Percentiles rank a stretch among this genome's conserved stretches.
These are phyloP conservation scores for Lactarius hatsudake DNA, from an alignment of 768 basidiomycete species.

Conservation along the genomic window DNA sequence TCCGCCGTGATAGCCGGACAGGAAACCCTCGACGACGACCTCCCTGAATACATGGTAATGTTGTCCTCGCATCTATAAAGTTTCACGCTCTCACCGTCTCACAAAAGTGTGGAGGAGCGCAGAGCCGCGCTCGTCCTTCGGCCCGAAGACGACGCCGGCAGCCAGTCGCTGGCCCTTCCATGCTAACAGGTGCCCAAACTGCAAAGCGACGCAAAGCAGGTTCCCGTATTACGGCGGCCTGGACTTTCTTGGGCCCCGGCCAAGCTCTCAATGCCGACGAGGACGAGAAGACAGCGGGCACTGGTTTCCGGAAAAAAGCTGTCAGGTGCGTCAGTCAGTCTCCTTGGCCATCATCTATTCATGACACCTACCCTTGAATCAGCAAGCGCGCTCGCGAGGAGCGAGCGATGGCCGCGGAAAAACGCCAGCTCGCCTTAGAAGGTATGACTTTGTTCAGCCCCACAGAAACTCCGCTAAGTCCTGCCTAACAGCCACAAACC, in stretches of 20 bases:
- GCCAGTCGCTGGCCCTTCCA: constrained; percentile 48
- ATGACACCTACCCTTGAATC: constrained; percentile 12
- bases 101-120: constrained; percentile 77
- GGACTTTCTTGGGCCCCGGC: constrained; percentile 60
- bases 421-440: constrained; percentile 47
- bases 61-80: background rate
- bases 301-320: constrained; percentile 71
- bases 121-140: constrained; percentile 57
- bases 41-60: constrained; percentile 76
- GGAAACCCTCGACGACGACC: constrained; percentile 51
- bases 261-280: constrained; percentile 41
- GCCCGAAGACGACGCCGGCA: constrained; percentile 42
- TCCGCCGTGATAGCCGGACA: constrained; percentile 52
- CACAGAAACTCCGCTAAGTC: background rate
- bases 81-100: constrained; percentile 2
- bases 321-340: constrained; percentile 45
- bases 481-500: constrained; percentile 4
- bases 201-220: constrained; percentile 71
- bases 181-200: constrained; percentile 58
- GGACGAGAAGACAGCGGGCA: constrained; percentile 45
- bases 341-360: background rate
- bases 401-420: constrained; percentile 71
- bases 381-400: constrained; percentile 82
- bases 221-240: constrained; percentile 58
- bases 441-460: constrained; percentile 27